Percentiles rank a stretch among this genome's conserved stretches.
Conservation (phyloP, 1,284 basidiomycete species). For the Moesziomyces globuligerus region DNA sequence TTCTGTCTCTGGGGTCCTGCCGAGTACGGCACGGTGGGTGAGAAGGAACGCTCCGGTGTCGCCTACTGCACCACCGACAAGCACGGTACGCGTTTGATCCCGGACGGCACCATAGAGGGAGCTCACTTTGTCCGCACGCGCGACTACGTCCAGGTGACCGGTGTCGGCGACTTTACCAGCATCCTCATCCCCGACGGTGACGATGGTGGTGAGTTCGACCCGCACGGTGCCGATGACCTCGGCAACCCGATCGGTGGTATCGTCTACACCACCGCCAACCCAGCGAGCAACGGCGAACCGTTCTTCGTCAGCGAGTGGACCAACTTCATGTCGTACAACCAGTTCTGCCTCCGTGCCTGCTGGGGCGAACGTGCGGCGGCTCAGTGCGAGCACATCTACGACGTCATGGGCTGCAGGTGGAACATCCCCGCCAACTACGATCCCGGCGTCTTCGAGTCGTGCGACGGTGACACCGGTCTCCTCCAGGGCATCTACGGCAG, state of each 20-base stretch:
- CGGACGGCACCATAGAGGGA: conserved; percentile 59
- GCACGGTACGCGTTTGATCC: conserved; percentile 64
- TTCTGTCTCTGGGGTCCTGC: conserved; percentile 63
- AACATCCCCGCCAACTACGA: conserved; percentile 61
- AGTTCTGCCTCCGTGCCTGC: conserved; percentile 63
- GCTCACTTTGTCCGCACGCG: conserved; percentile 63
- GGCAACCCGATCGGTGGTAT: conserved; percentile 62
- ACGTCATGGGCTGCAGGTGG: conserved; percentile 61
- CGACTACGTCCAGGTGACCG: conserved; percentile 63
- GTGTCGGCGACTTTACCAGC: conserved; percentile 54
- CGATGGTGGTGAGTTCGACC: conserved; percentile 63
- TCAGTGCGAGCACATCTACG: conserved; percentile 64
- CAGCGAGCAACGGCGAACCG: conserved; percentile 40
- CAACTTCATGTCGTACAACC: conserved; percentile 61
- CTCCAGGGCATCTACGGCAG: conserved; percentile 58
- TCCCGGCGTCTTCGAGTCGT: conserved; percentile 54
- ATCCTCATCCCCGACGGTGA: conserved; percentile 50
- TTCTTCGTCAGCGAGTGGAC: conserved; percentile 52
- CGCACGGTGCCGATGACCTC: conserved; percentile 59
- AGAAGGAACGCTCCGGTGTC: conserved; percentile 57
- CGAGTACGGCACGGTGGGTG: conserved; percentile 49
- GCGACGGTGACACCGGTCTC: conserved; percentile 53
- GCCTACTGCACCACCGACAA: conserved; percentile 64
- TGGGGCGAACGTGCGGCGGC: conserved; percentile 48
- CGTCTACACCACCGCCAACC: conserved; percentile 60